Conservation (phyloP, 139 green algal genomes). For the Trebouxia sp. region DNA sequence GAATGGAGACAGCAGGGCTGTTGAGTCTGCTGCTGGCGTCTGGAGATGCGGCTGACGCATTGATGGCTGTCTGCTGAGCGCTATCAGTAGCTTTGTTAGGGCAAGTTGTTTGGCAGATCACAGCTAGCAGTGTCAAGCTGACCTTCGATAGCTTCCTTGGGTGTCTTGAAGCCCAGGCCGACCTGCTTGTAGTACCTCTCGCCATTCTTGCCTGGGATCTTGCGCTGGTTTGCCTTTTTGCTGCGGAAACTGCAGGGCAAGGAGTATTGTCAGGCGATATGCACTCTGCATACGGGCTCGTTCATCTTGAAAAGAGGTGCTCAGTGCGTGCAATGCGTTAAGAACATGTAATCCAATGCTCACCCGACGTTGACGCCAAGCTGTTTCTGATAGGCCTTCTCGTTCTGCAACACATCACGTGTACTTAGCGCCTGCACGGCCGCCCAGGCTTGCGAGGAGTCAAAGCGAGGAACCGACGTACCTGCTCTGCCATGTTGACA, state of each 20-base stretch:
- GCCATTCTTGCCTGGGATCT: slow-evolving; percentile 86
- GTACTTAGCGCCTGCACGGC: neutral
- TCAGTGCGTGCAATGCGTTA: too few relatives aligned
- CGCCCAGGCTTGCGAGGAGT: too few relatives aligned
- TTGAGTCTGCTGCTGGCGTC: neutral
- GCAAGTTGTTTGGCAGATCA: too few relatives aligned
- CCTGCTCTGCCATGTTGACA: slow-evolving; percentile 38
- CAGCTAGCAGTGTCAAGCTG: neutral
- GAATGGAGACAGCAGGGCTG: neutral
- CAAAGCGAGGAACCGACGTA: neutral
- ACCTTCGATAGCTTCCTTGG: slow-evolving; percentile 98
- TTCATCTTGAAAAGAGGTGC: too few relatives aligned
- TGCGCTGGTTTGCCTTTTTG: slow-evolving; percentile 73
- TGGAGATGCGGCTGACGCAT: too few relatives aligned
- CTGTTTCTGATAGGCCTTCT: slow-evolving; percentile 96
- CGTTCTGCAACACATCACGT: slow-evolving; percentile 63
- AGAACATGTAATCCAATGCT: too few relatives aligned
- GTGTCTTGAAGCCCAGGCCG: slow-evolving; percentile 98
- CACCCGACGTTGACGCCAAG: slow-evolving; percentile 83
- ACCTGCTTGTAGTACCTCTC: slow-evolving; percentile 94
- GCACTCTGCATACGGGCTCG: too few relatives aligned
- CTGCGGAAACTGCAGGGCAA: slow-evolving; percentile 48
- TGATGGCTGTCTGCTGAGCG: neutral
- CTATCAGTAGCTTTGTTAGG: too few relatives aligned
- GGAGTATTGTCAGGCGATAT: neutral